Evolutionary conservation across 108 stramenopile species (phyloP).

Genomic region (Nitzschia putrida): DNA sequence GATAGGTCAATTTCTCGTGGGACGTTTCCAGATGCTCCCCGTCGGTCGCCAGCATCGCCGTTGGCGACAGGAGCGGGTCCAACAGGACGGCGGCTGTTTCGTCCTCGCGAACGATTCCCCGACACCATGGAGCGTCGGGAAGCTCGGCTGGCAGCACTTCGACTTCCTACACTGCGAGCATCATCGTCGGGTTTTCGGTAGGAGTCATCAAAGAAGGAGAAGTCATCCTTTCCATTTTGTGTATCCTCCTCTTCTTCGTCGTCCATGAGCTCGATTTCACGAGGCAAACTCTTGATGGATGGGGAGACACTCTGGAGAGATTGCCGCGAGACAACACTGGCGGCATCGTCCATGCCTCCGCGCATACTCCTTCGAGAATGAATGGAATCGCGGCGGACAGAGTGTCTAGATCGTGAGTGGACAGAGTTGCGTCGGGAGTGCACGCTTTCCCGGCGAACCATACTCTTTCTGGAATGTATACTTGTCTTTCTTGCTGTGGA

Average conservation of each 20-base stretch:
- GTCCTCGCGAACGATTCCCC: slow-evolving; percentile 21
- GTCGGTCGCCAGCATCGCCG: not conserved
- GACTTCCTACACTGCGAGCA: slow-evolving; percentile 33
- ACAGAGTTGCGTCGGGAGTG: slow-evolving; percentile 29
- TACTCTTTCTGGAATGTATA: slow-evolving; percentile 31
- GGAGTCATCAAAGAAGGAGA: slow-evolving; percentile 38
- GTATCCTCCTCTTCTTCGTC: slow-evolving; percentile 56
- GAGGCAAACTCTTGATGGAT: slow-evolving; percentile 51
- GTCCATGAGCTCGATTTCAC: slow-evolving; percentile 58
- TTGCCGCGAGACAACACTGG: slow-evolving; percentile 37
- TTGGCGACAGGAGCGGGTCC: not conserved
- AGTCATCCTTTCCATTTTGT: slow-evolving; percentile 30
- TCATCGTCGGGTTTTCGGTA: slow-evolving; percentile 35
- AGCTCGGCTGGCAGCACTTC: slow-evolving; percentile 32
- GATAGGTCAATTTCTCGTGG: slow-evolving; percentile 42
- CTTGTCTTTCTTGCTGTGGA: slow-evolving; percentile 8
- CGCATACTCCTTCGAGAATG: slow-evolving; percentile 44
- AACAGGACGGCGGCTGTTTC: slow-evolving; percentile 20
- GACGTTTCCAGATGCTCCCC: slow-evolving; percentile 7
- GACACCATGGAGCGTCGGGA: slow-evolving; percentile 41
- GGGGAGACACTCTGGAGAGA: slow-evolving; percentile 38
- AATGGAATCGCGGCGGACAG: slow-evolving; percentile 28
- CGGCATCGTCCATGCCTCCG: slow-evolving; percentile 35
- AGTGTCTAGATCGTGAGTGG: slow-evolving; percentile 32
- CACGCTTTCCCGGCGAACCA: slow-evolving; percentile 17